Base-by-base conservation (phyloP, 2,329 filamentous ascomycete species). In the Alternaria infectoria region DNA sequence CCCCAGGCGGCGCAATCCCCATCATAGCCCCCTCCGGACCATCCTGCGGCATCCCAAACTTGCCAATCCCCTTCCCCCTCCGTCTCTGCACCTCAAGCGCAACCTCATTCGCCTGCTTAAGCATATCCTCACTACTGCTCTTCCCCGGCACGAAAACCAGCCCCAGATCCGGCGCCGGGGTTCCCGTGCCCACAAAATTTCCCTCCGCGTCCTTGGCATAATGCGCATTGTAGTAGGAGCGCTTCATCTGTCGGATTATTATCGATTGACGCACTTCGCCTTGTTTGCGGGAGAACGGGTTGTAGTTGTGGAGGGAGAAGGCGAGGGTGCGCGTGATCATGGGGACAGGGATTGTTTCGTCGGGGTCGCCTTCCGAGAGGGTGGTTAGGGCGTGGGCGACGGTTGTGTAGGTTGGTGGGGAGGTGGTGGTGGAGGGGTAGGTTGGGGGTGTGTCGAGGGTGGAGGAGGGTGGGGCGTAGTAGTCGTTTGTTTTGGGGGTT, bases 141-240 rank as follows among this genome's bases (percentile, higher is more conserved):
- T 76, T 76, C 5, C 66, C 65, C 0, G 74, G 72, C 13, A 76
- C 74, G 57, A 77, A 77, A 0, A 78, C 73, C 30, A 76, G 44
- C 0, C 64, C 72, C 0, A 66, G 67, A 66, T 78, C 74, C 9
- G 60, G 66, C 2, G 75, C 75, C 1, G 68, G 64, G 8, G 49
- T 65, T 23, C 68, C 65, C 0, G 72, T 77, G 0, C 75, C 73
- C 2, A 76, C 25, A 32, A 73, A 77, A 4, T 74, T 76, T 1
- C 75, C 76, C 3, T 75, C 59, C 0, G 61, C 47, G 51, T 78
- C 72, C 17, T 77, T 76, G n/a, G 69, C 71, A 45, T 79, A 79
- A 47, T 74, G 67, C 28, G 71, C 69, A 2, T 72, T 62, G 59
- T 76, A 78, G 46, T 61, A 46, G 3, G 46, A 44, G 2, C 66